phyloP scores from a whole-genome alignment of 2,329 filamentous ascomycete species.

The Xylariomycetidae sp. region DNA sequence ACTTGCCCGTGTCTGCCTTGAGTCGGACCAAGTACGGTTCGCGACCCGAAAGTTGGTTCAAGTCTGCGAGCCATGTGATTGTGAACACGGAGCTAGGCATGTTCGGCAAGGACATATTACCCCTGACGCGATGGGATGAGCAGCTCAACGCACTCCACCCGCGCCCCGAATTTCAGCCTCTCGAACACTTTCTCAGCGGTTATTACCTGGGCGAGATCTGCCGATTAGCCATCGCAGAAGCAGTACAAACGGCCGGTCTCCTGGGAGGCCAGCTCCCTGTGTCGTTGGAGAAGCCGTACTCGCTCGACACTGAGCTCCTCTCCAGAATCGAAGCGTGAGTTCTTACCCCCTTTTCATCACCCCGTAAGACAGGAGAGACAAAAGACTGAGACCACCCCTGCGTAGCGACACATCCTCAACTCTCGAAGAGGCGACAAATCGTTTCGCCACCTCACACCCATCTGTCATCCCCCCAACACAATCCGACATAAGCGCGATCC shows the following conservation, averaged over 20 bases:
- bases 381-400: constrained; percentile 8
- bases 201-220: constrained; percentile 64
- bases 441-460: constrained; percentile 49
- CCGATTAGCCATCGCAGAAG: constrained; percentile 54
- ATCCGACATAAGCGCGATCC: constrained; percentile 48
- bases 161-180: constrained; percentile 39
- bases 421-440: constrained; percentile 38
- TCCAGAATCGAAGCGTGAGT: constrained; percentile 54
- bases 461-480: constrained; percentile 27
- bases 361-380: no score
- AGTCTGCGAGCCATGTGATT: constrained; percentile 56
- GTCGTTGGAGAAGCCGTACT: constrained; percentile 48
- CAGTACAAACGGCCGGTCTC: constrained; percentile 48
- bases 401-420: constrained; percentile 40
- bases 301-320: constrained; percentile 56
- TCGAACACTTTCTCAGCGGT: constrained; percentile 51
- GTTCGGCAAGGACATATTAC: constrained; percentile 57
- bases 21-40: constrained; percentile 51
- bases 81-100: constrained; percentile 65
- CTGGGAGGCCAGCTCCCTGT: constrained; percentile 54
- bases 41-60: constrained; percentile 52
- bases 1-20: constrained; percentile 56
- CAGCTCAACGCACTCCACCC: constrained; percentile 44
- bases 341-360: neutral
- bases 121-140: constrained; percentile 58